Base-by-base conservation (phyloP, 257 asterid genomes). In the Primulina huaijiensis region DNA sequence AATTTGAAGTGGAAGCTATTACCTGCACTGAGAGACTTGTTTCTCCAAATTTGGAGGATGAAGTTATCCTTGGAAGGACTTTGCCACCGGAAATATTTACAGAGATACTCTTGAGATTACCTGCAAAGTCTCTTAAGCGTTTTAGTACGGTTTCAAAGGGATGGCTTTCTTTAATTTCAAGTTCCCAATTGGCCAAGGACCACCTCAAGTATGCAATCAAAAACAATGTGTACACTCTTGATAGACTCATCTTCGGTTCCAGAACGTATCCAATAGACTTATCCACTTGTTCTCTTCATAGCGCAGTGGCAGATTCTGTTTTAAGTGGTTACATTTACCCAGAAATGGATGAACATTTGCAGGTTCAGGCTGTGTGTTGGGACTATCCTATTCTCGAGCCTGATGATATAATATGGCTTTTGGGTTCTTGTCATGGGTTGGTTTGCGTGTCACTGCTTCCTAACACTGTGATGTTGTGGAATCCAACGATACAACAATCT, bases 341-440 rank as follows among this genome's bases (percentile, higher is more conserved):
- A 9, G 3, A 19, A 33, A 34, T 57, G 21, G 50, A 6, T 55
- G 53, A 56, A 9, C 52, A n/a, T 43, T 40, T 46, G 34, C 35
- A 25, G 17, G 31, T 64, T 30, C 40, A 62, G 52, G 25, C 72
- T 70, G 82, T 79, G 70, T 65, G 71, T 60, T 59, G 79, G 50
- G 55, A 23, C 55, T 74, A 75, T 31, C 59, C 68, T 5, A 17
- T 73, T 58, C 52, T 23, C n/a, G 78, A 76, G 60, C n/a, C 68
- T 0, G 30, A 31, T 65, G 70, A 59, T 25, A 57, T 65, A 34
- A 23, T 71, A 60, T 11, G 35, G 71, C 66, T 77, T 31, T 58
- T 78, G 31, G 78, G 82, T 2, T 77, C 78, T 37, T 77, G 75
- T 37, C 67, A 74, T 64, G 75, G 82, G 12, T 30, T 76, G 30